A percentile compares a stretch with the other conserved stretches of the same genome.
Evolutionary conservation across 73 alveolate species (phyloP).

Genomic region (Loxodes magnus): DNA sequence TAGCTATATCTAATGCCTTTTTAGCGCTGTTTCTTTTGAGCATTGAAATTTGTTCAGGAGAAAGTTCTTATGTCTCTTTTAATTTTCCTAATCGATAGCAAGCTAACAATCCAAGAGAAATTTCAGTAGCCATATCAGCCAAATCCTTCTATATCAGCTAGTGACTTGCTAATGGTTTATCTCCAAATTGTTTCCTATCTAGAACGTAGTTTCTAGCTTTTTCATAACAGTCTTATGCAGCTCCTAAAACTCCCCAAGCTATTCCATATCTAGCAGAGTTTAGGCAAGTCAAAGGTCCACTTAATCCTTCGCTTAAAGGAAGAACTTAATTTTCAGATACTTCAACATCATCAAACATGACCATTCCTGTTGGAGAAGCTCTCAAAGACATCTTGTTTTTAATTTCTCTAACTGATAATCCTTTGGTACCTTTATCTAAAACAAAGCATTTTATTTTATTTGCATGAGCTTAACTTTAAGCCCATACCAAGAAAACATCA

Average conservation of each 20-base stretch:
- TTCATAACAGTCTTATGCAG: constrained; percentile 86
- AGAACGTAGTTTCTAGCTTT: constrained; percentile 51
- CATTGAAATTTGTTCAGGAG: constrained; percentile 68
- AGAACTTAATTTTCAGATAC: constrained; percentile 54
- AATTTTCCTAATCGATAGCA: constrained; percentile 39
- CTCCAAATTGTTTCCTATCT: constrained; percentile 55
- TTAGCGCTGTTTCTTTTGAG: constrained; percentile 58
- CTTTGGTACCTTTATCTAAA: constrained; percentile 60
- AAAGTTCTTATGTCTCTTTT: constrained; percentile 44
- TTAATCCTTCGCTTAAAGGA: constrained; percentile 50
- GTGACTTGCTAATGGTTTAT: constrained; percentile 55
- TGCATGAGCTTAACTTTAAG: constrained; percentile 49
- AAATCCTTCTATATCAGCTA: constrained; percentile 62
- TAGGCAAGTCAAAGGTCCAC: constrained; percentile 88
- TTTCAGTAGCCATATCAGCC: constrained; percentile 75
- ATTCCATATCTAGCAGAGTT: constrained; percentile 83
- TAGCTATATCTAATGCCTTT: constrained; percentile 39
- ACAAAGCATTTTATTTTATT: constrained; percentile 72
- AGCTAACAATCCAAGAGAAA: constrained; percentile 56
- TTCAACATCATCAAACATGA: constrained; percentile 64
- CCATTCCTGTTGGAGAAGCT: constrained; percentile 79
- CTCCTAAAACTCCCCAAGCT: constrained; percentile 92
- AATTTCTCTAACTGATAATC: constrained; percentile 70
- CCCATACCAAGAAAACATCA: constrained; percentile 81
- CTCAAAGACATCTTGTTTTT: constrained; percentile 79